Conservation (phyloP, 169 alveolate species). For the Plasmodium gallinaceum region DNA sequence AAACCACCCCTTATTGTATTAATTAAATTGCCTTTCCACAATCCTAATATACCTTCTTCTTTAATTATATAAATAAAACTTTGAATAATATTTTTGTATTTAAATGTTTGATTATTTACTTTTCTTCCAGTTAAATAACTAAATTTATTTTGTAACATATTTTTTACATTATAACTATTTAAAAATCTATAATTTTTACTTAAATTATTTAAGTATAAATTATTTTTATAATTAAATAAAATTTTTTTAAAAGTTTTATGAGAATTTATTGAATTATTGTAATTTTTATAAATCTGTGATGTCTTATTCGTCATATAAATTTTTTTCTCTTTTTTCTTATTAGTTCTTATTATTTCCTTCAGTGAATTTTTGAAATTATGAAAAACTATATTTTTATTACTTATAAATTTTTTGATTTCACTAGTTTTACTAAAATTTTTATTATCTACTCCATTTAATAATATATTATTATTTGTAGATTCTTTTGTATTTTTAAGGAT, state of each 20-base stretch:
- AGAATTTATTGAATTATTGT: background rate
- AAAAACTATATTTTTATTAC: conserved; percentile 29
- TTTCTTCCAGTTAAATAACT: conserved; percentile 5
- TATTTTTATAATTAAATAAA: conserved; percentile 9
- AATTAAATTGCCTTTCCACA: conserved; percentile 90
- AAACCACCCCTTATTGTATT: conserved; percentile 89
- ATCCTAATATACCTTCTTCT: conserved; percentile 89
- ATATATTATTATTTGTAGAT: conserved; percentile 1
- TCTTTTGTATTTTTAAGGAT: background rate
- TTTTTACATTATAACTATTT: conserved; percentile 28
- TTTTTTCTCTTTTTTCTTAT: conserved; percentile 7
- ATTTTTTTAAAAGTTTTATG: conserved; percentile 52
- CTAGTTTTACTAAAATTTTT: background rate
- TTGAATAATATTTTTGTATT: conserved; percentile 83
- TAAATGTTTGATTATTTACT: conserved; percentile 37
- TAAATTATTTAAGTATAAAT: conserved; percentile 25
- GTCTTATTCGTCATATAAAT: background rate
- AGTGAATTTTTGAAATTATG: conserved; percentile 46
- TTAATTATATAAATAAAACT: conserved; percentile 83
- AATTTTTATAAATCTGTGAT: conserved; percentile 4
- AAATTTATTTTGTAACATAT: conserved; percentile 16
- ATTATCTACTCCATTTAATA: conserved; percentile 4
- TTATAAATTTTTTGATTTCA: background rate
- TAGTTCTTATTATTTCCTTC: conserved; percentile 37
- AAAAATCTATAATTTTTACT: conserved; percentile 43